These are phyloP conservation scores for Diutina ranongensis DNA, from an alignment of 1,139 yeast species.

Conservation along the genomic window DNA sequence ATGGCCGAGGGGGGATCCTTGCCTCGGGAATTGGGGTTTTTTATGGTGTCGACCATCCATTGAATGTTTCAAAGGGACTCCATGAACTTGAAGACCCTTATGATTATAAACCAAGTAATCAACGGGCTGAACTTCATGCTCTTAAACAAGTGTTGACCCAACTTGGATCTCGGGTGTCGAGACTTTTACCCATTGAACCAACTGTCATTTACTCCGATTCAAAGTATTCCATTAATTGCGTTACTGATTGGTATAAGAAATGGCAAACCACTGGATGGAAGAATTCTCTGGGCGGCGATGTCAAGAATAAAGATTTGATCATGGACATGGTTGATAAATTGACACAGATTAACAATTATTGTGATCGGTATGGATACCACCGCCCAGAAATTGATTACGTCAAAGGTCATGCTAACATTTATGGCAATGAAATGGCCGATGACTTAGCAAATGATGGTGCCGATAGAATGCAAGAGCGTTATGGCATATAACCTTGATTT, in stretches of 20 bases:
- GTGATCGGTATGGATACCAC: neutral
- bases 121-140: conserved; percentile 3
- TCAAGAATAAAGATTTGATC: conserved; percentile 1
- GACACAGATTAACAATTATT: neutral
- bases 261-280: neutral
- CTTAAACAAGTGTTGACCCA: neutral
- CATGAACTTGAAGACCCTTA: neutral
- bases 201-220: neutral
- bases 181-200: neutral
- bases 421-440: neutral
- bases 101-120: neutral
- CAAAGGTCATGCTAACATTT: neutral
- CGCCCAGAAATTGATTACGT: neutral
- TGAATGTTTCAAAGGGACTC: neutral
- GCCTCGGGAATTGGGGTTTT: neutral
- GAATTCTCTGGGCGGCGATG: neutral
- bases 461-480: too few relatives aligned
- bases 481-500: too few relatives aligned
- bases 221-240: neutral
- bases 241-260: neutral
- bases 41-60: neutral
- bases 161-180: neutral
- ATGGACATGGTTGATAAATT: neutral
- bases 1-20: neutral
- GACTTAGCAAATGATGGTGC: neutral